phyloP scores from a whole-genome alignment of 2,329 filamentous ascomycete species.

The Ascochyta lentis region DNA sequence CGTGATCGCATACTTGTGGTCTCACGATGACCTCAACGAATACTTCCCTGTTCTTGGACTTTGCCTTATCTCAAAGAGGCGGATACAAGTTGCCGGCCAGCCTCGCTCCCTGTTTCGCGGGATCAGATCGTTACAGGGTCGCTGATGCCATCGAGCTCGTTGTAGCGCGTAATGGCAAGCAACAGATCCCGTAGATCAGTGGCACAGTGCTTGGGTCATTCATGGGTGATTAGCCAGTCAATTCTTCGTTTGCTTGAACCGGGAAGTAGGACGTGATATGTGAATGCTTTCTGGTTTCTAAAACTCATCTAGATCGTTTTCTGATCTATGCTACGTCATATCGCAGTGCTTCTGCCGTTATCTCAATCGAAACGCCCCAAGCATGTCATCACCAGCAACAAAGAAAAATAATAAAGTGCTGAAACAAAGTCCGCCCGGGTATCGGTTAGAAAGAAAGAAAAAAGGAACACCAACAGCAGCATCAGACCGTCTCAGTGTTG shows the following conservation, averaged over 20 bases:
- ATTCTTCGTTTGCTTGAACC: conserved; percentile 14
- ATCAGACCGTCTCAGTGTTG: no score
- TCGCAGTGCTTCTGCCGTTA: conserved; percentile 26
- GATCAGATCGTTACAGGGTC: background rate
- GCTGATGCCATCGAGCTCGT: background rate
- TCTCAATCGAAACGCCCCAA: conserved; percentile 35
- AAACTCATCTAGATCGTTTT: conserved; percentile 29
- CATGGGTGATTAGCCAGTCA: background rate
- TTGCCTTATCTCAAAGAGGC: background rate
- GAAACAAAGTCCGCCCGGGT: conserved; percentile 35
- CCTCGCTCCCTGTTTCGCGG: background rate
- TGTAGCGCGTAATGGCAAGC: background rate
- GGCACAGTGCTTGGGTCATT: conserved; percentile 2
- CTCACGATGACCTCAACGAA: conserved; percentile 15
- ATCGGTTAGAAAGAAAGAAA: conserved; percentile 34
- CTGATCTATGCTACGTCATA: conserved; percentile 35
- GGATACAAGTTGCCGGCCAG: background rate
- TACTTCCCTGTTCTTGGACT: background rate
- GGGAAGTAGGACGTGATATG: conserved; percentile 12
- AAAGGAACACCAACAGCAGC: background rate
- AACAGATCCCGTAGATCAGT: background rate
- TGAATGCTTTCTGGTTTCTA: conserved; percentile 30
- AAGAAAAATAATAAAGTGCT: conserved; percentile 25
- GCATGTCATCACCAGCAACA: conserved; percentile 21
- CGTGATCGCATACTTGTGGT: conserved; percentile 15